Percentiles rank a stretch among this genome's conserved stretches.
These are phyloP conservation scores for Coleophoma eucalyptorum DNA, from an alignment of 2,329 filamentous ascomycete genomes.

Conservation along the genomic window DNA sequence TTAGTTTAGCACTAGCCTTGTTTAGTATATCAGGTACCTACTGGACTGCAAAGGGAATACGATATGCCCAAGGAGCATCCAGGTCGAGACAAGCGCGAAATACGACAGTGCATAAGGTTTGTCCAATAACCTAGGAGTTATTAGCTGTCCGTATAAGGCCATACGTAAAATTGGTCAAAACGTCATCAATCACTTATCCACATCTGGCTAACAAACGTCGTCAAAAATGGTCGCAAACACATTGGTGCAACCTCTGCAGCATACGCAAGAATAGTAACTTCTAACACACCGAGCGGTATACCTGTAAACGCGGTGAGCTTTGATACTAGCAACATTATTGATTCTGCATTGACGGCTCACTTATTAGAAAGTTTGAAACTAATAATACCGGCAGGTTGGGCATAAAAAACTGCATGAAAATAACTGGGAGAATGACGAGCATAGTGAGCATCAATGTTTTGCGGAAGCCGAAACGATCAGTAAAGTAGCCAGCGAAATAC, in stretches of 20 bases:
- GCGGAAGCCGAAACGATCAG: slow-evolving; percentile 37
- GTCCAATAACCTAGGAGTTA: slow-evolving; percentile 32
- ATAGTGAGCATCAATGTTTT: slow-evolving; percentile 41
- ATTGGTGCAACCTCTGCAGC: slow-evolving; percentile 45
- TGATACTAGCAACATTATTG: slow-evolving; percentile 41
- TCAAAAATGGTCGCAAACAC: slow-evolving; percentile 44
- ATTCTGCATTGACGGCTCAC: slow-evolving; percentile 39
- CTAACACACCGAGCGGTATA: slow-evolving; percentile 45
- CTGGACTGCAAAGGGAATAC: slow-evolving; percentile 41
- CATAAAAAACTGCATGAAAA: slow-evolving; percentile 43
- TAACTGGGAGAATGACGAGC: slow-evolving; percentile 35
- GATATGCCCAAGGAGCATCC: slow-evolving; percentile 39
- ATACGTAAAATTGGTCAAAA: too few species aligned
- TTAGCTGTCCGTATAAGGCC: slow-evolving; percentile 40
- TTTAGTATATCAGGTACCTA: slow-evolving; percentile 35
- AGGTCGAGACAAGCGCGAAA: slow-evolving; percentile 36
- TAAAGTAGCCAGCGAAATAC: slow-evolving; percentile 33
- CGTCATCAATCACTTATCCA: slow-evolving; percentile 29
- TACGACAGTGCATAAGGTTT: slow-evolving; percentile 40
- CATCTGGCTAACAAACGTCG: slow-evolving; percentile 47
- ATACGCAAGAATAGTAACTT: slow-evolving; percentile 17
- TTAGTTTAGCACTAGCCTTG: slow-evolving; percentile 40
- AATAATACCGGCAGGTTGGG: slow-evolving; percentile 40
- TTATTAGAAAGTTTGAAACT: slow-evolving; percentile 35
- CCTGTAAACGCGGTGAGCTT: slow-evolving; percentile 47